Base-by-base conservation (phyloP, 495 filamentous ascomycete species). In the Penicillium silybi region DNA sequence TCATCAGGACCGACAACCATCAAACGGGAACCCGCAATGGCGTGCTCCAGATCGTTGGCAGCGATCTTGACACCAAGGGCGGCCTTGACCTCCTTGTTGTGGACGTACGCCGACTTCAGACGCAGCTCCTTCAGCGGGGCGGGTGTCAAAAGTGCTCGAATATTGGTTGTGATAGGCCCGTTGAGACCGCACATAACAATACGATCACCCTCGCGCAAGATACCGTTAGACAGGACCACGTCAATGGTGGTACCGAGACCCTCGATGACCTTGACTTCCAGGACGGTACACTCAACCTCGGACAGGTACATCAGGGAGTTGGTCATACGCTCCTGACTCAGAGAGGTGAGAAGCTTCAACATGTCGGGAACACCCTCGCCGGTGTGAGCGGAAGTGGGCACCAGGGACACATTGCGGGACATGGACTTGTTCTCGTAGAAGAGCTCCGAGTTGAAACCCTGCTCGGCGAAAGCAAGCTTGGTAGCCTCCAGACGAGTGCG, bases 311-410 rank as follows among this genome's bases (percentile, higher is more conserved):
- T 99, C 56, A 99, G 81, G 44, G 89, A 86, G 64, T 86, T 92
- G 47, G 92, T 95, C 95, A 99, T 97, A 51, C 95, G 85, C 76
- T 99, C 92, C 71, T 99, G 95, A 1, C 89, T 95, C 44, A 99
- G 74, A 51, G 85, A 83, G 22, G 95, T 77, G 63, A 99, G 85
- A 42, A 99, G 83, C 80, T 96, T 97, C 56, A 99, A 74, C 92
- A 99, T 95, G 69, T 99, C 95, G 22, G 95, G 95, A 59, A 99
- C 92, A 80, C 95, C 95, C 75, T 99, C 95, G 55, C 95, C 95
- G 10, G 93, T 97, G 74, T 95, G 89, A 10, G 95, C 95, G 13
- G 92, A 97, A 7, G 95, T 99, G 11, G 95, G 95, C 18, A 99
- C 91, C 40, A 99, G 75, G 11, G 93, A 97, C 37, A 99, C 95